Evolutionary conservation across 257 asterid genomes (phyloP).

Genomic region (Plantago elongata): DNA sequence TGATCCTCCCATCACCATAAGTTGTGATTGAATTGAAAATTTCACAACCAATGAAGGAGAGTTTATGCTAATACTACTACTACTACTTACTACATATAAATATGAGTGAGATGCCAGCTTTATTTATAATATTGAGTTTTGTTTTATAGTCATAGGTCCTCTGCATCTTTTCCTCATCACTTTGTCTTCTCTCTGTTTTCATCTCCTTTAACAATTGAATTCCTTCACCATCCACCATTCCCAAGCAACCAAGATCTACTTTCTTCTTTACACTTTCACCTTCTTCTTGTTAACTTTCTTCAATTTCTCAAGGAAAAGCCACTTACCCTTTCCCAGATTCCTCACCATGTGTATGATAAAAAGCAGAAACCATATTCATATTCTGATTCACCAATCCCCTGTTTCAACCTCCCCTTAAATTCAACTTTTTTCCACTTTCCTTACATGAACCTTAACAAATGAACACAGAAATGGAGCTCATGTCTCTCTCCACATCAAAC

Average conservation of each 20-base stretch:
- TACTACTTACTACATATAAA: too few relatives aligned
- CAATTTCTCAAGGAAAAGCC: conserved; percentile 53
- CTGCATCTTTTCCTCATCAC: conserved; percentile 16
- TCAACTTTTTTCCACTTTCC: conserved; percentile 3
- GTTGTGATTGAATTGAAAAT: too few relatives aligned
- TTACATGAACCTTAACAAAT: conserved; percentile 17
- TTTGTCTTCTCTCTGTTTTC: conserved; percentile 14
- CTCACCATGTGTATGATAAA: conserved; percentile 32
- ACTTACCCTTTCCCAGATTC: conserved; percentile 58
- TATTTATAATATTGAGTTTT: not conserved
- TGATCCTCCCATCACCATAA: too few relatives aligned
- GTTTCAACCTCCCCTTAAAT: conserved; percentile 18
- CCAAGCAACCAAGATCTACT: conserved; percentile 37
- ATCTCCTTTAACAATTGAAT: conserved; percentile 10
- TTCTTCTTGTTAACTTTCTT: conserved; percentile 15
- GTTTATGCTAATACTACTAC: not conserved
- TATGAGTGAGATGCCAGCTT: conserved; percentile 14
- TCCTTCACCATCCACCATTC: conserved; percentile 14
- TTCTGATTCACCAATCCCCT: conserved; percentile 25
- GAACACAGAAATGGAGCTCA: conserved; percentile 49
- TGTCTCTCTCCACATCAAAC: conserved; percentile 31
- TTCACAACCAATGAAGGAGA: not conserved
- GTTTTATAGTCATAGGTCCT: conserved; percentile 15
- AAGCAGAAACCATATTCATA: conserved; percentile 49
- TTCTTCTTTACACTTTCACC: conserved; percentile 9